Evolutionary conservation across 768 basidiomycete genomes (phyloP).

Genomic region (Arthromyces matolae): DNA sequence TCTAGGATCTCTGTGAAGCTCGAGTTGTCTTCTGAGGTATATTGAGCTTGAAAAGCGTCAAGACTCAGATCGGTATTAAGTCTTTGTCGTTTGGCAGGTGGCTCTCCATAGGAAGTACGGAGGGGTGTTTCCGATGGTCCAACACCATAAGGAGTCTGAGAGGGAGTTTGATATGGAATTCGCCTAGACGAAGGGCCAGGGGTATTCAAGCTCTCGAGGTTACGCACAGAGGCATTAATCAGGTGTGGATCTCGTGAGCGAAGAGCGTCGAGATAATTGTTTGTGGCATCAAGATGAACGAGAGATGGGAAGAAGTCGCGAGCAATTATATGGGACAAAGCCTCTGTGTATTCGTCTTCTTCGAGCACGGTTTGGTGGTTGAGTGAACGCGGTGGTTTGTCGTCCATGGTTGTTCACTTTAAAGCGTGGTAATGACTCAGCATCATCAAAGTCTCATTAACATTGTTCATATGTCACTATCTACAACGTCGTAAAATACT

Average conservation of each 20-base stretch:
- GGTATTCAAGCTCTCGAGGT: slow-evolving; percentile 62
- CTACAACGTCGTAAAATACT: slow-evolving; percentile 16
- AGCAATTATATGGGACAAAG: slow-evolving; percentile 87
- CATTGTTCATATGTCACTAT: neutral
- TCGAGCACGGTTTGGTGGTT: slow-evolving; percentile 72
- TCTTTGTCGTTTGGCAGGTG: slow-evolving; percentile 51
- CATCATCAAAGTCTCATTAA: slow-evolving; percentile 1
- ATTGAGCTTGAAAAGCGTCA: slow-evolving; percentile 85
- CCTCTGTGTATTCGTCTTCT: slow-evolving; percentile 93
- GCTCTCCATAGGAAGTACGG: slow-evolving; percentile 40
- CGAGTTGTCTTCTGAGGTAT: slow-evolving; percentile 96
- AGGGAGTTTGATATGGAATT: slow-evolving; percentile 41
- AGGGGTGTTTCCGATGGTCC: slow-evolving; percentile 67
- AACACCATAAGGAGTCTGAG: slow-evolving; percentile 61
- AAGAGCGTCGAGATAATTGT: slow-evolving; percentile 80
- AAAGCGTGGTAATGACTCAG: slow-evolving; percentile 4
- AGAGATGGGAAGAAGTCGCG: slow-evolving; percentile 98
- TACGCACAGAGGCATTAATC: slow-evolving; percentile 73
- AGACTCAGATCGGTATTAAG: slow-evolving; percentile 64
- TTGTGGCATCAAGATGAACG: slow-evolving; percentile 83
- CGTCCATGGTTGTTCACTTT: slow-evolving; percentile 9
- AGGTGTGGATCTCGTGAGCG: slow-evolving; percentile 70
- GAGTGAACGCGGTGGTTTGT: slow-evolving; percentile 45
- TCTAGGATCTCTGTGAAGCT: slow-evolving; percentile 93
- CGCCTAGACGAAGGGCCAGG: slow-evolving; percentile 35